These are phyloP conservation scores for Cymbidium sinense DNA, from an alignment of 106 monocot genomes.

Conservation along the genomic window DNA sequence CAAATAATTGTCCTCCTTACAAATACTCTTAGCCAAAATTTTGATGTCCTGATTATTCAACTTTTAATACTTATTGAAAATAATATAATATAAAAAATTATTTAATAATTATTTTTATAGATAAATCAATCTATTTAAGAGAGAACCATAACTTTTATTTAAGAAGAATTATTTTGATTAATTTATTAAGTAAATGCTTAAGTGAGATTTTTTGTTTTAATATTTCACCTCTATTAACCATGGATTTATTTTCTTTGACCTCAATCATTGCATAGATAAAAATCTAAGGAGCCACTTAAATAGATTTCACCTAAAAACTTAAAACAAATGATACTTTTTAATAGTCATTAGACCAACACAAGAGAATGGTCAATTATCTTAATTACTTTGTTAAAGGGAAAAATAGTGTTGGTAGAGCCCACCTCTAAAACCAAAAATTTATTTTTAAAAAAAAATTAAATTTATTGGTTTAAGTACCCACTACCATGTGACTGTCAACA, in stretches of 20 bases:
- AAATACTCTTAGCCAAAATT: background rate
- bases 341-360: background rate
- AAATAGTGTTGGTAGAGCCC: background rate
- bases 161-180: no score
- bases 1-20: background rate
- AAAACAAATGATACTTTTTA: background rate
- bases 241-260: background rate
- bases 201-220: no score
- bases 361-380: conserved; percentile 1
- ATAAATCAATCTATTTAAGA: no score
- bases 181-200: no score
- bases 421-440: background rate
- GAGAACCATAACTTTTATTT: no score
- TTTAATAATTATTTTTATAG: no score
- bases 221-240: background rate
- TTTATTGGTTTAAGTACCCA: conserved; percentile 1
- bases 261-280: conserved; percentile 3
- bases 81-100: no score
- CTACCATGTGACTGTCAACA: conserved; percentile 8
- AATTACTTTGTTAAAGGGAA: background rate
- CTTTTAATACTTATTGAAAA: no score
- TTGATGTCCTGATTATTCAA: background rate
- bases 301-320: conserved; percentile 1
- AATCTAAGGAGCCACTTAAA: background rate
- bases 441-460: background rate